Evolutionary conservation across 495 filamentous ascomycete species (phyloP), one percentile per base, ranked within the genome.

Genomic region (Lindgomyces ingoldianus): DNA sequence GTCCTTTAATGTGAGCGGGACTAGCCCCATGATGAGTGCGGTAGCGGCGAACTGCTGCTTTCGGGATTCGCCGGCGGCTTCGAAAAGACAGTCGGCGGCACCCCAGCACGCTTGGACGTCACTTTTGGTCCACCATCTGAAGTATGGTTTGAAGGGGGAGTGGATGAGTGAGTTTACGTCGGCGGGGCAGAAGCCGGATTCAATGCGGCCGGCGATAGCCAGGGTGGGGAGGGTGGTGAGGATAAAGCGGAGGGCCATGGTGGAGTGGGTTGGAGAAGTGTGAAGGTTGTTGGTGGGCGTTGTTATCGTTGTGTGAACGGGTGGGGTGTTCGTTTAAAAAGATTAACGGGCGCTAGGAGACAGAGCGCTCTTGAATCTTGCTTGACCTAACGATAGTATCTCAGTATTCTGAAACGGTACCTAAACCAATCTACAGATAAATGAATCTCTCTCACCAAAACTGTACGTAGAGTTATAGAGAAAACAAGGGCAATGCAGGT

Each of bases 41-140:
- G 64, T 67, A 2, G 67, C 57, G 14, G 62, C 64, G 52, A 70
- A 70, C 41, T 70, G 67, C 22, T 67, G 67, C 26, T 66, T 67
- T 4, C 59, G 67, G 1, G 59, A 29, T 22, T 68, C 65, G 46
- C 39, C 59, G 19, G 65, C 59, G 8, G 47, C 27, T 49, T 50
- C 22, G 53, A 68, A 54, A 4, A 60, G 41, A 39, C 65, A 68
- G 52, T 47, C 41, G 14, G 65, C 53, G 12, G 48, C 30, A 22
- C 19, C 26, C 65, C 65, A 68, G 54, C 65, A 1, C 30, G 12
- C 27, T 65, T 53, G 0, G 3, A 1, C n/a, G n/a, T n/a, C n/a
- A 45, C 52, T 16, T 6, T 46, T 25, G 4, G 22, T 44, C 18
- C 2, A 49, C 24, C 47, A 60, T 27, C 9, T 33, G 33, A 58